A percentile compares a stretch with the other conserved stretches of the same genome.
Evolutionary conservation across 192 early-diverging fungal species (phyloP).

Genomic region (Spizellomyces punctatus): DNA sequence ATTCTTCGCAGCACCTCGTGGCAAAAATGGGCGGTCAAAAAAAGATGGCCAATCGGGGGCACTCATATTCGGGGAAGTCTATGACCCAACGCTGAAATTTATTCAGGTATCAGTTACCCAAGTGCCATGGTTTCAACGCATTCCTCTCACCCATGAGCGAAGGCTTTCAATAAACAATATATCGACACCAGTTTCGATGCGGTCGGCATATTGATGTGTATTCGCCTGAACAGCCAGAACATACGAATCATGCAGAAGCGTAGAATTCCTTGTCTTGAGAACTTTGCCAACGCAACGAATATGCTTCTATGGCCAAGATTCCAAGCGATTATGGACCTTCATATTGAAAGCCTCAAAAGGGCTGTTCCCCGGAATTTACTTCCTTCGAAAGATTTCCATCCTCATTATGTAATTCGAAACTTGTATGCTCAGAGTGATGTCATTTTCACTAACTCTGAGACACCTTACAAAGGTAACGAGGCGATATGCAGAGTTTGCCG

Average conservation of each 20-base stretch:
- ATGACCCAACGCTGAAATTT: slow-evolving; percentile 79
- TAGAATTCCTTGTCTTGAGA: slow-evolving; percentile 77
- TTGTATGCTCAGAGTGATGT: not conserved
- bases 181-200: slow-evolving; percentile 84
- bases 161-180: slow-evolving; percentile 63
- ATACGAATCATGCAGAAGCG: slow-evolving; percentile 80
- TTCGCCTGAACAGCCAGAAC: slow-evolving; percentile 84
- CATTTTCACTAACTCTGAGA: not conserved
- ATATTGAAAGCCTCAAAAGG: slow-evolving; percentile 89
- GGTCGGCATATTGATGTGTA: slow-evolving; percentile 85
- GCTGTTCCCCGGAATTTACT: slow-evolving; percentile 63
- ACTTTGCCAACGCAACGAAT: slow-evolving; percentile 86
- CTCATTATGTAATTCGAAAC: slow-evolving; percentile 71
- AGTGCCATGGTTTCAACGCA: not conserved
- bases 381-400: slow-evolving; percentile 69
- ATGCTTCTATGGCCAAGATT: slow-evolving; percentile 92
- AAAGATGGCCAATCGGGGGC: slow-evolving; percentile 31
- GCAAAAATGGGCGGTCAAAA: slow-evolving; percentile 41
- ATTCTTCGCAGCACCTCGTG: slow-evolving; percentile 81
- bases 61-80: slow-evolving; percentile 80
- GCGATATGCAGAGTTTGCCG: slow-evolving; percentile 90
- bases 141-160: too few species aligned
- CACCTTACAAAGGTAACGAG: slow-evolving; percentile 65
- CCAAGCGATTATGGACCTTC: slow-evolving; percentile 78
- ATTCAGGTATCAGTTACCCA: slow-evolving; percentile 51